Base-by-base conservation (phyloP, 805 yeast species). In the Candida alai region DNA sequence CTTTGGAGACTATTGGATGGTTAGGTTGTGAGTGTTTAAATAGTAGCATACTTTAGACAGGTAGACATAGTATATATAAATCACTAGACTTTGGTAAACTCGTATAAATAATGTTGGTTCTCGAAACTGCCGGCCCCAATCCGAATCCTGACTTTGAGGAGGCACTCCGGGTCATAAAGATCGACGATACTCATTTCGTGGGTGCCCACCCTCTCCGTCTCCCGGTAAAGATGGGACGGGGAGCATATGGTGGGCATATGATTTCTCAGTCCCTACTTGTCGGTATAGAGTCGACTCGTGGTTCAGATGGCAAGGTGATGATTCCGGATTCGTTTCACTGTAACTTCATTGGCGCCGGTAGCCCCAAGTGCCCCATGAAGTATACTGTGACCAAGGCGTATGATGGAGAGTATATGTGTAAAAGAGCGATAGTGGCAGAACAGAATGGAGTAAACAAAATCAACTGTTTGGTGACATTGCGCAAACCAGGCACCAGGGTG, bases 191-290 rank as follows among this genome's bases (percentile, higher is more conserved):
- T 10, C 40, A 49, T 15, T 66, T 52, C 43, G 47, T 44, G 11
- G 70, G 70, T 2, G 58, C 51, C 0, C 52, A 53, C 30, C 66
- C 67, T 4, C 51, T 66, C 17, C 39, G 54, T 24, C 47, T 60
- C 4, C 71, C 71, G 0, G 34, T 63, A 8, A 35, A 43, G 3
- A 71, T 75, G 0, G 81, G 84, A 2, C 59, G 80, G 28, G 86
- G 85, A 2, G 74, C 80, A 0, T 81, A 80, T 58, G 88, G 88
- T 2, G 88, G 89, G 7, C 76, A 79, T 13, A 58, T 76, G 27
- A 76, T 78, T 12, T 84, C 84, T 0, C 88, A 81, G 45, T 62
- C 86, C 2, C 54, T 80, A 3, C 52, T 72, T 39, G 85, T 84
- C 5, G 78, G 82, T 2, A 59, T 79, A 21, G 63, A 68, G 31